phyloP scores from a whole-genome alignment of 345 rosid species.

The Moringa oleifera region DNA sequence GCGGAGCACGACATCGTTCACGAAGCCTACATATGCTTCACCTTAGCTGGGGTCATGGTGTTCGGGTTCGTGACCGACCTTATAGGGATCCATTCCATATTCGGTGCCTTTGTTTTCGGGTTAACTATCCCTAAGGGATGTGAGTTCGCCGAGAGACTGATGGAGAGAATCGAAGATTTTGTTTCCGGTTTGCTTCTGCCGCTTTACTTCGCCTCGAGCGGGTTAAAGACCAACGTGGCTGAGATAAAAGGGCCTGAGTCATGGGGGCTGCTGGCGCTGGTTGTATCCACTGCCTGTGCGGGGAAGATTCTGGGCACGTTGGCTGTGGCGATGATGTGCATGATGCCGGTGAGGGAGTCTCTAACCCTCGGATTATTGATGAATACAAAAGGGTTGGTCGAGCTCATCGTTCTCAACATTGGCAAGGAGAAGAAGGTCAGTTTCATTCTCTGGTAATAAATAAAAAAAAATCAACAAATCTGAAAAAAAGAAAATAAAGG shows the following conservation, averaged over 20 bases:
- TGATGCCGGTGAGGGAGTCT: constrained; percentile 69
- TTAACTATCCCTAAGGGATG: constrained; percentile 70
- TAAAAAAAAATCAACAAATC: too few species aligned
- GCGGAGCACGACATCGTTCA: constrained; percentile 45
- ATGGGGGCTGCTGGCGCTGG: constrained; percentile 69
- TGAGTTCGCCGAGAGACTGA: constrained; percentile 60
- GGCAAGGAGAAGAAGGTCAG: constrained; percentile 84
- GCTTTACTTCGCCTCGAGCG: constrained; percentile 85
- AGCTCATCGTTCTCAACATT: constrained; percentile 89
- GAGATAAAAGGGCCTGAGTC: constrained; percentile 48
- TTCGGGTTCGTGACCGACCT: constrained; percentile 66
- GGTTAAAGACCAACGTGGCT: constrained; percentile 69
- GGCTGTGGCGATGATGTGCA: constrained; percentile 54
- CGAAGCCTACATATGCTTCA: constrained; percentile 67
- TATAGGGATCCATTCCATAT: constrained; percentile 80
- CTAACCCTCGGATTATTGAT: constrained; percentile 69
- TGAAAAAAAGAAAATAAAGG: too few species aligned
- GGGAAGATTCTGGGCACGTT: constrained; percentile 85
- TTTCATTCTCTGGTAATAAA: background rate
- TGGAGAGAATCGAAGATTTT: constrained; percentile 81
- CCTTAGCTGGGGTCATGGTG: constrained; percentile 67
- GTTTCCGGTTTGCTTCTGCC: constrained; percentile 79
- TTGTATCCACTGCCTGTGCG: constrained; percentile 60
- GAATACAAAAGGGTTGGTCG: constrained; percentile 92
- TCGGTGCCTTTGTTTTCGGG: constrained; percentile 83